Evolutionary conservation across 1,284 basidiomycete genomes (phyloP), one percentile per base, ranked within the genome.

Genomic region (Melampsora americana): DNA sequence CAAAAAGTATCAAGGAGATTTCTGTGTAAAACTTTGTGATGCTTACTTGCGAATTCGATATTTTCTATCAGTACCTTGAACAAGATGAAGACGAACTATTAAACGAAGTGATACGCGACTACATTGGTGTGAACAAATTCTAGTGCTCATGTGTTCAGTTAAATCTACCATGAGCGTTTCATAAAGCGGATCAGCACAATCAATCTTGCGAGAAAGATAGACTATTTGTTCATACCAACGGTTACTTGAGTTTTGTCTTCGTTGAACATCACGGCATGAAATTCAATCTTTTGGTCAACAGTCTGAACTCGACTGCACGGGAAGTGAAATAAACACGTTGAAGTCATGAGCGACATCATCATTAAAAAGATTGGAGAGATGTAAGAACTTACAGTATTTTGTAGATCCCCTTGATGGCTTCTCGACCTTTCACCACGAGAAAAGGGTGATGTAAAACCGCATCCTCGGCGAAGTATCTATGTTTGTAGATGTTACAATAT

Each of bases 381-480:
- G 64, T 62, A 65, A 65, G 46, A 65, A 39, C 68, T 23, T 18
- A 69, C 68, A 59, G 32, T n/a, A 69, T 69, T 35, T 66, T 74
- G 39, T 74, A 74, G 4, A 74, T 60, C 0, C 72, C 72, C 32
- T 74, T 74, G 35, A 74, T 9, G 26, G 59, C 42, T 3, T 30
- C 53, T 74, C 48, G 53, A 11, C 71, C 71, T 30, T 66, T 28
- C 16, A 28, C 53, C 23, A 56, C 39, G 50, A 74, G 14, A 39
- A 66, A 7, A 28, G 71, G 71, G 23, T 74, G 60, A 30, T 50
- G 71, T 9, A 74, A 23, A 18, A 66, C 56, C 1, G 71, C 71
- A 59, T 74, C 71, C 14, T 73, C 62, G 30, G 71, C 66, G 35
- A 73, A 73, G 44, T 73, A 73, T 28, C 71, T 73, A n/a, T n/a